These are phyloP conservation scores for Adansonia rubrostipa DNA, from an alignment of 441 rosid species.

Conservation along the genomic window DNA sequence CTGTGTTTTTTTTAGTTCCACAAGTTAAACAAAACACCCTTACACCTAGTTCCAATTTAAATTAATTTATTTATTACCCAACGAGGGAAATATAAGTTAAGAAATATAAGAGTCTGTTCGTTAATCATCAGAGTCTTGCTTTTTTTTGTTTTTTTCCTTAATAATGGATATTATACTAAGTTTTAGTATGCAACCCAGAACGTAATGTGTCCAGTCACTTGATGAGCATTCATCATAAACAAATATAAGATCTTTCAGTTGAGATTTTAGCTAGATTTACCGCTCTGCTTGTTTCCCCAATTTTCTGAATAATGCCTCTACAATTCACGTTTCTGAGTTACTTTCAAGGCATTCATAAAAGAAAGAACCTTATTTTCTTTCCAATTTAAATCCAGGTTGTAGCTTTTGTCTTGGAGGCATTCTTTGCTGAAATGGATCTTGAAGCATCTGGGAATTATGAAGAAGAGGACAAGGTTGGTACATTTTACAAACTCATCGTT, in stretches of 20 bases:
- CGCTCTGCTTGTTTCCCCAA: conserved; percentile 5
- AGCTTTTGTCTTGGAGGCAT: conserved; percentile 98
- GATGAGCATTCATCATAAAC: not conserved
- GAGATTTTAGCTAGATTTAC: conserved; percentile 10
- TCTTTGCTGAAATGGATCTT: conserved; percentile 90
- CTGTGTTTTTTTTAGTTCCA: not conserved
- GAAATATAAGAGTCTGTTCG: not conserved
- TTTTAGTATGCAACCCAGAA: not conserved
- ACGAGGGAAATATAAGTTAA: not conserved
- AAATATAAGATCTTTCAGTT: not conserved
- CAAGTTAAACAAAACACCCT: conserved; percentile 6
- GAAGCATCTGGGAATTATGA: conserved; percentile 61
- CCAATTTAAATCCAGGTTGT: conserved; percentile 64
- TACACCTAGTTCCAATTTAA: not conserved
- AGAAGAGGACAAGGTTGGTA: conserved; percentile 64
- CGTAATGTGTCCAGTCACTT: not conserved
- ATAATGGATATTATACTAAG: not conserved
- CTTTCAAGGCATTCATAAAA: not conserved
- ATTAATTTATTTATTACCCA: conserved; percentile 3
- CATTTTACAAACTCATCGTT: conserved; percentile 11
- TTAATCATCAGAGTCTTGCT: not conserved
- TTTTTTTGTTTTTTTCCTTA: not conserved
- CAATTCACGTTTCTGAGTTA: not conserved
- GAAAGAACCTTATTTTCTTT: conserved; percentile 24
- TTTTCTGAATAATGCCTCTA: not conserved